Evolutionary conservation across 2,329 filamentous ascomycete genomes (phyloP).

Genomic region (Colletotrichum sp.): DNA sequence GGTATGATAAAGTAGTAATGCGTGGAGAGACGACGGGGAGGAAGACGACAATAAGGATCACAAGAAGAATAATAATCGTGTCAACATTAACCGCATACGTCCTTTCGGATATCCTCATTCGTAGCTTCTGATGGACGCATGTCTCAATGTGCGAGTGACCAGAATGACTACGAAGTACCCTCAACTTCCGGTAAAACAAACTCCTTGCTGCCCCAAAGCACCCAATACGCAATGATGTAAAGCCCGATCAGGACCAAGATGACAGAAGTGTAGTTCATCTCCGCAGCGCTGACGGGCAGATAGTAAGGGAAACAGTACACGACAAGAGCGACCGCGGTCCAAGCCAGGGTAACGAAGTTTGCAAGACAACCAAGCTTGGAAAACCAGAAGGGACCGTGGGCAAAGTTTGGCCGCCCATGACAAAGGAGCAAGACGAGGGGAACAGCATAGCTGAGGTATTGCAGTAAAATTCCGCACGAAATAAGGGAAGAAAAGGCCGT

Average conservation of each 20-base stretch:
- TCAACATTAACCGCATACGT: too few species aligned
- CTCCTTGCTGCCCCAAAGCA: background rate
- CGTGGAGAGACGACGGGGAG: too few species aligned
- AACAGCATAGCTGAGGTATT: slow-evolving; percentile 32
- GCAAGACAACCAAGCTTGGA: slow-evolving; percentile 25
- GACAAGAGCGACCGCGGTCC: slow-evolving; percentile 25
- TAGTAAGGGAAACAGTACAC: slow-evolving; percentile 33
- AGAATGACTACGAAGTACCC: background rate
- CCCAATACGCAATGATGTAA: slow-evolving; percentile 21
- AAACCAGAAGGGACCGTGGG: slow-evolving; percentile 31
- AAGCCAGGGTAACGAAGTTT: slow-evolving; percentile 28
- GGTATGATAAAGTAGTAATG: too few species aligned
- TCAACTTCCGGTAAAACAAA: background rate
- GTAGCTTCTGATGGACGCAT: too few species aligned
- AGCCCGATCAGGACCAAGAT: slow-evolving; percentile 23
- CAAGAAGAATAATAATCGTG: too few species aligned
- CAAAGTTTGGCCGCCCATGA: slow-evolving; percentile 26
- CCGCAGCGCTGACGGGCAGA: slow-evolving; percentile 16
- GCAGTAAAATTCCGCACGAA: slow-evolving; percentile 26
- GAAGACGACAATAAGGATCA: too few species aligned
- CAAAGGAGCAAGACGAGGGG: slow-evolving; percentile 26
- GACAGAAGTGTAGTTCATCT: slow-evolving; percentile 30
- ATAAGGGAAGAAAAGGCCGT: slow-evolving; percentile 30
- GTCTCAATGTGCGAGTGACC: background rate
- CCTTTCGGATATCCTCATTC: too few species aligned